Base-by-base conservation (phyloP, 352 stramenopile species). In the Pythium chondricola region DNA sequence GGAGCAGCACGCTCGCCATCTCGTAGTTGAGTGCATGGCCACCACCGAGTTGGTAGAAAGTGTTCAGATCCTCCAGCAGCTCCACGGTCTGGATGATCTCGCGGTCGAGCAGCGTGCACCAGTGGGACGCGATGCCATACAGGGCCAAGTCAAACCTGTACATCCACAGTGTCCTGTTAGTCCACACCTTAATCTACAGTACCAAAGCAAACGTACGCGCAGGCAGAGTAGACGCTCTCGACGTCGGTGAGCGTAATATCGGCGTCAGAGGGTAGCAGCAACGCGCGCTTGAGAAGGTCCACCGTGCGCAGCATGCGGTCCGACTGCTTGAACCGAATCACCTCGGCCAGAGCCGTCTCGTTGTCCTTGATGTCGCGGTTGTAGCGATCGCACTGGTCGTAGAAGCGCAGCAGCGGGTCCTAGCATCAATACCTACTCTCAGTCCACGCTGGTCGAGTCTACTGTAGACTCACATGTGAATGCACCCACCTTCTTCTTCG, bases 381-480 rank as follows among this genome's bases (percentile, higher is more conserved):
- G 41, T 85, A 87, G 9, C 64, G 63, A 7, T 62, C 41, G n/a
- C 75, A 87, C 16, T 61, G 48, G 27, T 84, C 75, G 50, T 78
- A 85, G 52, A 82, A 85, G 0, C 75, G 63, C 13, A 83, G 48
- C 1, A 83, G 39, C 6, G 43, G 33, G 27, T 82, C 72, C 65
- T 79, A 32, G 37, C 22, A 45, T 5, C 35, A 25, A n/a, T n/a
- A n/a, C n/a, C n/a, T n/a, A n/a, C n/a, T n/a, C n/a, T n/a, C n/a
- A n/a, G n/a, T n/a, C n/a, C n/a, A n/a, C n/a, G n/a, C n/a, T n/a
- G n/a, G n/a, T n/a, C n/a, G n/a, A n/a, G n/a, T n/a, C n/a, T n/a
- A n/a, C n/a, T n/a, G n/a, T n/a, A n/a, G n/a, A n/a, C n/a, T n/a
- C n/a, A n/a, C n/a, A n/a, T n/a, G n/a, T n/a, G n/a, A n/a, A n/a